These are phyloP conservation scores for Hyphopichia fennica DNA, from an alignment of 1,139 yeast genomes.

Conservation along the genomic window DNA sequence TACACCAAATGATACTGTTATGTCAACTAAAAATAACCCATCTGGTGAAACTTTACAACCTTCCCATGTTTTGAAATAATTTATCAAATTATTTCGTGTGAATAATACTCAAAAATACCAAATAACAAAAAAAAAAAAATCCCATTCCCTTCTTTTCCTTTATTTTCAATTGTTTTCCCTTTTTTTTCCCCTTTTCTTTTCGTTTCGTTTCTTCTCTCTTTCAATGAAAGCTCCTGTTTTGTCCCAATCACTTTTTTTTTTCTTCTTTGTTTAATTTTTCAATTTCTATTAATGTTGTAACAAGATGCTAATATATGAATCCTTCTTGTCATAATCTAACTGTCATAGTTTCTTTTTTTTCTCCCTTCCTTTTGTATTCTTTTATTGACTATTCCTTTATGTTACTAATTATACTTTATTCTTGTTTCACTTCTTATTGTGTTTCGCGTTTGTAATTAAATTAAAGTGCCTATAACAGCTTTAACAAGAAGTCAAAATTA, in stretches of 20 bases:
- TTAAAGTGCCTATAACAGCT: too few species aligned
- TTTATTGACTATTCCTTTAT: not conserved
- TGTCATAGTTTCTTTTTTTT: too few species aligned
- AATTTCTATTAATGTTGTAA: not conserved
- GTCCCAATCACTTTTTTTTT: too few species aligned
- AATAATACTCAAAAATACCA: too few species aligned
- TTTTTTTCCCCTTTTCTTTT: not conserved
- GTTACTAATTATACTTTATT: not conserved
- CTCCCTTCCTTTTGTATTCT: not conserved
- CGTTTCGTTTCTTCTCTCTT: not conserved
- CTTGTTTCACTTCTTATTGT: not conserved
- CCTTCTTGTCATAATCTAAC: too few species aligned
- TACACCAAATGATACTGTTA: not conserved
- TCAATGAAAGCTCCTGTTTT: too few species aligned
- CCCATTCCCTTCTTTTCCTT: not conserved
- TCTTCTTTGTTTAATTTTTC: not conserved
- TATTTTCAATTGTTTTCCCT: not conserved
- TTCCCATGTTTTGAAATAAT: constrained; percentile 2
- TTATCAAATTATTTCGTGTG: not conserved
- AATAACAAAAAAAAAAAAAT: too few species aligned
- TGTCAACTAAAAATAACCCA: not conserved
- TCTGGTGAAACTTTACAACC: constrained; percentile 4
- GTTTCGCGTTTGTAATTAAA: not conserved
- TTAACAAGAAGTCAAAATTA: too few species aligned
- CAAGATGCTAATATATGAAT: too few species aligned